phyloP scores from a whole-genome alignment of 108 stramenopile genomes.

The Asterionellopsis glacialis region DNA sequence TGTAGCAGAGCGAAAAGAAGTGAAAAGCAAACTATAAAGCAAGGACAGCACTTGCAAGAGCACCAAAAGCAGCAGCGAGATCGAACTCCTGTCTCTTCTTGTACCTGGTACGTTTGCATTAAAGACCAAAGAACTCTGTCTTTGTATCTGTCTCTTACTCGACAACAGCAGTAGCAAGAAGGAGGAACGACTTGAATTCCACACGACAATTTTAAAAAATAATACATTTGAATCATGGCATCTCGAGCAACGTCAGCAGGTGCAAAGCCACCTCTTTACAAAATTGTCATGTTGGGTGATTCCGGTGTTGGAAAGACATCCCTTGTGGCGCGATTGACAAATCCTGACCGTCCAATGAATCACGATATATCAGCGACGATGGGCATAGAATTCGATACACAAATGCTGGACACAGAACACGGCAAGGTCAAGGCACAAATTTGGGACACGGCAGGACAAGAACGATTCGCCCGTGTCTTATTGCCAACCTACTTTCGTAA shows the following conservation, averaged over 20 bases:
- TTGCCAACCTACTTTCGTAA: constrained; percentile 90
- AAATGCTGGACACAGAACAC: constrained; percentile 86
- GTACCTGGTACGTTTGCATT: too few relatives aligned
- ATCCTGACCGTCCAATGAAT: constrained; percentile 82
- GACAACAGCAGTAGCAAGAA: too few relatives aligned
- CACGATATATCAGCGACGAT: constrained; percentile 91
- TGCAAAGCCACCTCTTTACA: constrained; percentile 88
- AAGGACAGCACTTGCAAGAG: too few relatives aligned
- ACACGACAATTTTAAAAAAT: too few relatives aligned
- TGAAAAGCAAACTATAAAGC: too few relatives aligned
- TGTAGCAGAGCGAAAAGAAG: too few relatives aligned
- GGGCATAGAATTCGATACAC: constrained; percentile 94
- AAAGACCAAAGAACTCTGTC: too few relatives aligned
- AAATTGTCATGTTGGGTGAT: constrained; percentile 93
- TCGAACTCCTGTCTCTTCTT: too few relatives aligned
- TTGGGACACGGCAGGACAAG: constrained; percentile 93
- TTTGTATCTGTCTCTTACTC: too few relatives aligned
- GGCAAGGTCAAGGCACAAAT: constrained; percentile 93
- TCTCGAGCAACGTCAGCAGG: constrained; percentile 72
- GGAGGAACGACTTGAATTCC: too few relatives aligned
- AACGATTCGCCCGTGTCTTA: constrained; percentile 86
- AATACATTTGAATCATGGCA: too few relatives aligned
- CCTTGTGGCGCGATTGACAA: constrained; percentile 80
- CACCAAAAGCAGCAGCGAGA: too few relatives aligned
- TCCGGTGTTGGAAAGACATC: constrained; percentile 90